Conservation (phyloP, 1,284 basidiomycete genomes). For the Papiliotrema flavescens region DNA sequence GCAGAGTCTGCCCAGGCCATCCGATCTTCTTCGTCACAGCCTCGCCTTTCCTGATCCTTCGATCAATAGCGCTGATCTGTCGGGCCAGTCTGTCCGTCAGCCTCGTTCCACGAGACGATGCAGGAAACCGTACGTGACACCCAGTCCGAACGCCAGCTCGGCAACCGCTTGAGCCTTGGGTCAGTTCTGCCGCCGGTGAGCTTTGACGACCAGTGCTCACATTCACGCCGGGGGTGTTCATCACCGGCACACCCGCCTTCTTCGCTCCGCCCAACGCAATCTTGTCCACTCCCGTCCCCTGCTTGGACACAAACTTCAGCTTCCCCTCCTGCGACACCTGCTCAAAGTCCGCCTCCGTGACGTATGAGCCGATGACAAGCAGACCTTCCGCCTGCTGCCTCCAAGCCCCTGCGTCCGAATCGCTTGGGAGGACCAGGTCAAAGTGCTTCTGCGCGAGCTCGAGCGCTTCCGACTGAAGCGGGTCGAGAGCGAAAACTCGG, state of each 20-base stretch:
- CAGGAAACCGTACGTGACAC: background rate
- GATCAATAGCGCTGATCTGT: constrained; percentile 6
- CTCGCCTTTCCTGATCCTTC: constrained; percentile 6
- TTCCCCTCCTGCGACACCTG: background rate
- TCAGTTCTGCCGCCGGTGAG: background rate
- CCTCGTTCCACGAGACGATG: background rate
- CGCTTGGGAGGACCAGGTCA: constrained; percentile 5
- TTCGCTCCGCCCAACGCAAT: constrained; percentile 7
- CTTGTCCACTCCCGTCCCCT: constrained; percentile 18
- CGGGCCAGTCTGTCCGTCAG: constrained; percentile 1
- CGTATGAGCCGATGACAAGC: constrained; percentile 1
- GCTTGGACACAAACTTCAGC: constrained; percentile 18
- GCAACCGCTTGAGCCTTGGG: constrained; percentile 2
- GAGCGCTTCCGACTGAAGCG: background rate
- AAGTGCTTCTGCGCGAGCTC: constrained; percentile 3
- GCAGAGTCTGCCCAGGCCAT: constrained; percentile 1
- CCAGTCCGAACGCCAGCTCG: constrained; percentile 8
- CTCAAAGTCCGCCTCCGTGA: constrained; percentile 9
- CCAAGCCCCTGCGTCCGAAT: constrained; percentile 5
- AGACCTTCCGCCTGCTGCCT: constrained; percentile 9
- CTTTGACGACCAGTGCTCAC: constrained; percentile 8
- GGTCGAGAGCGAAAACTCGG: constrained; percentile 11
- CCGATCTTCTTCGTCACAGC: constrained; percentile 8
- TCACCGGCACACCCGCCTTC: constrained; percentile 12
- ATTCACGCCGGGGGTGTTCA: constrained; percentile 26